Percentiles rank a stretch among this genome's conserved stretches.
These are phyloP conservation scores for Botrytis fabae DNA, from an alignment of 2,329 filamentous ascomycete genomes.

Conservation along the genomic window DNA sequence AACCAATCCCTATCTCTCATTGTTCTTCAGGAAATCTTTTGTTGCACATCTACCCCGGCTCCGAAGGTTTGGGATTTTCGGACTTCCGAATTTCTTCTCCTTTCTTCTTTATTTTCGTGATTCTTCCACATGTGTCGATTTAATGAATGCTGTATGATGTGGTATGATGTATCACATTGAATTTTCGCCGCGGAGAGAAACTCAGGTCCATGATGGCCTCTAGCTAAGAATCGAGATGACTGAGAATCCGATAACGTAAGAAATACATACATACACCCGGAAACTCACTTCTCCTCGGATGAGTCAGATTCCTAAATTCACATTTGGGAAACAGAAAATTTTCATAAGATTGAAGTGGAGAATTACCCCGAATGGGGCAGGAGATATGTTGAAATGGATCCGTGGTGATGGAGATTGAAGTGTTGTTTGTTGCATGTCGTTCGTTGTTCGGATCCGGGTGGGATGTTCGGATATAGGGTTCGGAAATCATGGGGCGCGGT, in stretches of 20 bases:
- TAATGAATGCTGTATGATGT: too few relatives aligned
- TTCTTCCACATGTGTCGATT: too few relatives aligned
- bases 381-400: not conserved
- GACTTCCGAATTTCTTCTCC: not conserved
- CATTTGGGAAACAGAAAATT: not conserved
- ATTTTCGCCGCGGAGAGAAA: not conserved
- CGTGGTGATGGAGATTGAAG: not conserved
- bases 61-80: not conserved
- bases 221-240: not conserved
- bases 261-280: not conserved
- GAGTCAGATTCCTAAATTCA: not conserved
- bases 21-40: not conserved
- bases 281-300: not conserved
- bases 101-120: too few relatives aligned
- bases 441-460: slow-evolving; percentile 1
- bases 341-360: not conserved
- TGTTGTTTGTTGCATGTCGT: not conserved
- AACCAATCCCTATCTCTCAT: not conserved
- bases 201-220: not conserved
- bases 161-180: not conserved
- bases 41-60: slow-evolving; percentile 5
- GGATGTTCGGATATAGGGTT: not conserved
- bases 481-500: not conserved
- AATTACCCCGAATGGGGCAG: not conserved
- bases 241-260: not conserved